Evolutionary conservation across 306 rosid species (phyloP), one percentile per base, ranked within the genome.

Genomic region (Vachellia pachyceras): DNA sequence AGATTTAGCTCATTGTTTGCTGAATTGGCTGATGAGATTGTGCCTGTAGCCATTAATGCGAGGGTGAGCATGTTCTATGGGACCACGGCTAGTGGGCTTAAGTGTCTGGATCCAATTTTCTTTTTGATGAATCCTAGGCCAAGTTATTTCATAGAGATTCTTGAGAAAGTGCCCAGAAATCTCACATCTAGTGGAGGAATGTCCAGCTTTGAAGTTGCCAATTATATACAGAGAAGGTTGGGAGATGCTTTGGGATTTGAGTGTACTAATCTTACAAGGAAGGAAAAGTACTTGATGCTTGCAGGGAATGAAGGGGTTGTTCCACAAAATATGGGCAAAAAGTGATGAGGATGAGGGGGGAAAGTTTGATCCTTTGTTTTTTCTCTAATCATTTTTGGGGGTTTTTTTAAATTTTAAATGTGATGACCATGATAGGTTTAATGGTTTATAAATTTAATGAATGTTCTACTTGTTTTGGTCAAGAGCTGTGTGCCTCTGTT

Each of bases 41-140:
- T 93, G 0, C 99, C 98, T 3, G 99, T 95, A 68, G 99, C 97
- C 4, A 82, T 93, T 10, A 85, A 88, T 78, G 77, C 91, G 0
- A 57, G 81, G 15, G 97, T 90, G 47, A 88, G 88, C 75, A 93
- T 95, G 98, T 95, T 95, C 71, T 95, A 95, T 77, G 99, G 99
- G 75, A 93, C 99, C 13, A 95, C 99, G 25, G 99, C 98, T 0
- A 90, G 97, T 41, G 99, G 99, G 0, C 77, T 95, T 4, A 95
- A 95, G 49, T 93, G 98, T 41, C 58, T 95, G 85, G 99, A 95
- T 69, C 93, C 99, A 0, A 61, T 93, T 15, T 88, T 95, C 89
- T 95, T 95, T 77, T 36, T 95, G 79, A 91, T 95, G 98, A 95
- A 95, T 76, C 98, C 99, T 3, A 89, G 87, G 81, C 97, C 99